phyloP scores from a whole-genome alignment of 2,329 filamentous ascomycete species.

The Incumbomyces delicatus region DNA sequence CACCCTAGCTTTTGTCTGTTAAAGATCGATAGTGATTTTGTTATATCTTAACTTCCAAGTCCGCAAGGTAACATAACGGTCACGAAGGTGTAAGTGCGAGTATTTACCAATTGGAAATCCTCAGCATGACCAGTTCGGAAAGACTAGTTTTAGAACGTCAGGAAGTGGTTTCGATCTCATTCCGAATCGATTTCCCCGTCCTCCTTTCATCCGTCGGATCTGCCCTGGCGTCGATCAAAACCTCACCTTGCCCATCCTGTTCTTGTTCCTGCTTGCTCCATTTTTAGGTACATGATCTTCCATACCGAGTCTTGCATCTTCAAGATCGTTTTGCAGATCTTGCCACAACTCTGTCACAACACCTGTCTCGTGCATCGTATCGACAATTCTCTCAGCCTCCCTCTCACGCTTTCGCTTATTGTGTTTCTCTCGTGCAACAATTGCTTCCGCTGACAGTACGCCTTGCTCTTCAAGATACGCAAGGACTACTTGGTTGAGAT shows the following conservation, averaged over 20 bases:
- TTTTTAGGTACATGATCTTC: slow-evolving; percentile 20
- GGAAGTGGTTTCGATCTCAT: not conserved
- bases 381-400: slow-evolving; percentile 54
- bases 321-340: slow-evolving; percentile 55
- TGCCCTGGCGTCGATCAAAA: not conserved
- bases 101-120: too few species aligned
- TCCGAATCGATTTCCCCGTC: slow-evolving; percentile 2
- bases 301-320: slow-evolving; percentile 46
- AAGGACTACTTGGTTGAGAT: slow-evolving; percentile 63
- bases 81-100: too few species aligned
- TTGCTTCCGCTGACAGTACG: slow-evolving; percentile 46
- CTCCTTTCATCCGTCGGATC: not conserved
- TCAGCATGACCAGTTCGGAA: too few species aligned
- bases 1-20: too few species aligned
- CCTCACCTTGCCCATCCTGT: slow-evolving; percentile 14
- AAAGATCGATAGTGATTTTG: too few species aligned
- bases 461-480: slow-evolving; percentile 50
- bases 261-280: slow-evolving; percentile 10
- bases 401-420: slow-evolving; percentile 49
- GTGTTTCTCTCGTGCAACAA: slow-evolving; percentile 53
- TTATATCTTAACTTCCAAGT: too few species aligned
- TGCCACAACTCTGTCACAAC: slow-evolving; percentile 54
- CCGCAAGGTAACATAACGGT: too few species aligned
- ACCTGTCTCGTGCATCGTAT: slow-evolving; percentile 51
- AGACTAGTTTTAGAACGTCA: too few species aligned